These are phyloP conservation scores for Thelonectria discophora DNA, from an alignment of 2,329 filamentous ascomycete genomes.

Conservation along the genomic window DNA sequence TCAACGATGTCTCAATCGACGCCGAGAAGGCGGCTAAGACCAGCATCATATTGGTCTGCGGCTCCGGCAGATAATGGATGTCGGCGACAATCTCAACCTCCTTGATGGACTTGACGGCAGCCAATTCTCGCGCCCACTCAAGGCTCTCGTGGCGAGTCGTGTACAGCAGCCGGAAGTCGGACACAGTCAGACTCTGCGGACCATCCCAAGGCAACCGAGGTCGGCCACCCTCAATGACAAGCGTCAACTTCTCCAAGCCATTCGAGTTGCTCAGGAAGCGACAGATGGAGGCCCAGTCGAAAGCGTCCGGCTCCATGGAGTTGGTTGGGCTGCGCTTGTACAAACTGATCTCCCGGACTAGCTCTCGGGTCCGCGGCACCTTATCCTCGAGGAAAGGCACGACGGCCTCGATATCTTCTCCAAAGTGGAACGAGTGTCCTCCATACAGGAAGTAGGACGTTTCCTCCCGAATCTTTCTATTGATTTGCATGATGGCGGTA, in stretches of 20 bases:
- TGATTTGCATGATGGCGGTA: constrained; percentile 56
- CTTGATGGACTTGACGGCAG: constrained; percentile 57
- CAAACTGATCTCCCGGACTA: constrained; percentile 60
- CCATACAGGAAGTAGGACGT: constrained; percentile 65
- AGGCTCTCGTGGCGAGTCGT: constrained; percentile 58
- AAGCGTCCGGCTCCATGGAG: constrained; percentile 45
- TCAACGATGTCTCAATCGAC: constrained; percentile 65
- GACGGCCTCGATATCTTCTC: constrained; percentile 66
- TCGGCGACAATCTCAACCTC: constrained; percentile 62
- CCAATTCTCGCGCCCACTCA: constrained; percentile 66
- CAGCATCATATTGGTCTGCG: constrained; percentile 62
- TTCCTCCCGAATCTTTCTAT: constrained; percentile 61
- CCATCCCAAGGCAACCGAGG: constrained; percentile 59
- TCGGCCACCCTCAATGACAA: constrained; percentile 66
- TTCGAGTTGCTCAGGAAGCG: constrained; percentile 53
- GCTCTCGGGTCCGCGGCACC: constrained; percentile 55
- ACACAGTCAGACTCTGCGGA: constrained; percentile 54
- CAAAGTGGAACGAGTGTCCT: constrained; percentile 67
- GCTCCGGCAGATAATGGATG: constrained; percentile 62
- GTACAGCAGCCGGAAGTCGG: constrained; percentile 58
- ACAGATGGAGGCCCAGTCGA: constrained; percentile 65
- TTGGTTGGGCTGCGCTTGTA: constrained; percentile 64
- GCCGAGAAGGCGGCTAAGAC: constrained; percentile 68
- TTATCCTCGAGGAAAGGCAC: constrained; percentile 68
- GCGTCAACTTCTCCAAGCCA: constrained; percentile 53